Evolutionary conservation across 2,329 filamentous ascomycete genomes (phyloP), one percentile per base, ranked within the genome.

Genomic region (Cladosporium austrohemisphaericum): DNA sequence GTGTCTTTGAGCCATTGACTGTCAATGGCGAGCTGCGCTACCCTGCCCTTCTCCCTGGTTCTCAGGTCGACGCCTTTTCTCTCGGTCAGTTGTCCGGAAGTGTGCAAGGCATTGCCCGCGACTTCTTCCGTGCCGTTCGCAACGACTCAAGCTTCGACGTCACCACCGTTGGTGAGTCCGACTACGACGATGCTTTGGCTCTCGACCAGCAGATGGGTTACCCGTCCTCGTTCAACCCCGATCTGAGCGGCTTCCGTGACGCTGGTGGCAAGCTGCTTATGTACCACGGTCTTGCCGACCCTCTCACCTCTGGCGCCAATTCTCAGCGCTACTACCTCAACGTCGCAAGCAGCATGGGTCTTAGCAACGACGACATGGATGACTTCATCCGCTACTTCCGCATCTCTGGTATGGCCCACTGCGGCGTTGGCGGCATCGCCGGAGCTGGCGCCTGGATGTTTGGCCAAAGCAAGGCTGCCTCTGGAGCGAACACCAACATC

Each of bases 371-470:
- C 14, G 65, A 63, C 6, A 62, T 64, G 5, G 67, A 69, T 43
- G 58, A 62, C 41, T 68, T 69, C 56, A 56, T 72, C 33, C 71
- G 77, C 35, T 74, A 69, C 60, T 80, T 80, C 66, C 68, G 69
- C 26, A 74, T 74, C 60, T 73, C 60, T 50, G 79, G 77, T 4
- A 76, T 77, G 65, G 66, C 61, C 2, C 78, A 80, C 59, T 80
- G 77, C 57, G 53, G 71, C 73, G 55, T 57, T 1, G 73, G 72
- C 16, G 60, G 61, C 5, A 62, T 64, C 26, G 53, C 54, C 14
- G 72, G 72, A 3, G 63, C 67, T 9, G 68, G 72, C 25, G 66
- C 72, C 2, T 67, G 69, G 56, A 68, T 66, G 52, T 67, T 76
- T 54, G 69, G 65, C 53, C 51, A 72, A 62, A 58, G 60, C 51